Base-by-base conservation (phyloP, 2,329 filamentous ascomycete genomes). In the Alternaria sp. region DNA sequence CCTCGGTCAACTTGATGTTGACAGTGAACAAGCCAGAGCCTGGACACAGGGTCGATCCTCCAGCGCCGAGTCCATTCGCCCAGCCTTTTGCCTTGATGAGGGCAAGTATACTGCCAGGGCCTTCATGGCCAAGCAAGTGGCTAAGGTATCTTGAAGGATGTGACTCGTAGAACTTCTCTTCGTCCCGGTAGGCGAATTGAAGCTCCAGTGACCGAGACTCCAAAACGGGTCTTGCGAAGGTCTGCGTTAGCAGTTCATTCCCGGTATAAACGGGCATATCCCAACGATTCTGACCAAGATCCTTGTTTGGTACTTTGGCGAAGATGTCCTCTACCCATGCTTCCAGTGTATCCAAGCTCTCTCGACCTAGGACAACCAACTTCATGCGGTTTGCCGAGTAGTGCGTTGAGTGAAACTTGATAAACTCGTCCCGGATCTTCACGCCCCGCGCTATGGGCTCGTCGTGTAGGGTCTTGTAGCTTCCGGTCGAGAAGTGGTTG, bases 371-470 rank as follows among this genome's bases (percentile, higher is more conserved):
- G 4, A 97, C 88, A 36, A 93, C 92, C 49, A 97, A 82, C 82
- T 96, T 97, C 91, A 97, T 97, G 37, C 88, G 85, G 73, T 97
- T 97, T 58, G 93, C 91, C 1, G 93, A 97, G 78, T 97, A 97
- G 73, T 96, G 89, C 71, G 88, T 90, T 62, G 88, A 86, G 75
- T 97, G 92, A 72, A 97, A 97, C 63, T 93, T 89, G 66, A 97
- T 96, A 73, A 97, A 97, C 77, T 93, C 93, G 67, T 92, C 89
- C 48, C 93, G 86, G 26, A 97, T 91, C 75, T 95, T 91, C 68
- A 97, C 85, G 4, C 92, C 92, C 48, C 88, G 82, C 42, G 88
- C 86, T 73, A 95, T 88, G 2, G 93, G 93, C 5, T 90, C 84
- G 53, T 91, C 92, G 78, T 95, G 93, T 60, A 97, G 82, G 0